Base-by-base conservation (phyloP, 805 yeast species). In the Metschnikowia santaceciliae region DNA sequence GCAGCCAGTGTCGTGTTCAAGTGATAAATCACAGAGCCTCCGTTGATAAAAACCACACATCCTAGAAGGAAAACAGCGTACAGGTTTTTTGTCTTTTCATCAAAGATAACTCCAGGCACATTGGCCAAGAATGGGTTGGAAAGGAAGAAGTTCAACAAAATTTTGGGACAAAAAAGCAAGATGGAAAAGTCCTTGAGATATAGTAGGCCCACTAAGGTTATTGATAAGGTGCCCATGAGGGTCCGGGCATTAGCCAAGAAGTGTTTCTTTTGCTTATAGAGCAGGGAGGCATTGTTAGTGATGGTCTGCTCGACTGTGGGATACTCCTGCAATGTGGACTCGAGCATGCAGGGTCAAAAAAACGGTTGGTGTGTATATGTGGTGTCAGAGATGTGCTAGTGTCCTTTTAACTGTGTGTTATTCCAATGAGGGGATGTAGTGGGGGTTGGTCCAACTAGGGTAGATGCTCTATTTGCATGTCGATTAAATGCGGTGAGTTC, bases 131-230 rank as follows among this genome's bases (percentile, higher is more conserved):
- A 63, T 14, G 76, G 71, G 42, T 68, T 61, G 13, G 68, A 58
- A 6, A 72, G 36, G 4, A 65, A 57, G 47, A 60, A 64, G 26
- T 70, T 75, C 6, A 56, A 46, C 22, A 62, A 59, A 5, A 63
- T 63, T 45, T 74, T 56, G 10, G 68, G 38, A 1, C 56, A 33
- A 5, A 72, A 59, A 26, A 65, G 56, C 1, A 75, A 32, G 20
- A 72, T 39, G 4, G 80, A 75, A 37, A 69, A 51, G 57, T 78
- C 82, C 44, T 69, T 66, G 6, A 77, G 61, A 55, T 74, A 79
- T 3, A 70, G 55, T 7, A 77, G 49, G 6, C 66, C 63, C 4
- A 78, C 61, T 3, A 74, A 48, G 6, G 73, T 52, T 53, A 61
- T 71, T 35, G 78, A 77, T 8, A 71, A 30, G 2, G 67, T 47